Conservation (phyloP, 1,284 basidiomycete genomes). For the Termitomyces sp. region DNA sequence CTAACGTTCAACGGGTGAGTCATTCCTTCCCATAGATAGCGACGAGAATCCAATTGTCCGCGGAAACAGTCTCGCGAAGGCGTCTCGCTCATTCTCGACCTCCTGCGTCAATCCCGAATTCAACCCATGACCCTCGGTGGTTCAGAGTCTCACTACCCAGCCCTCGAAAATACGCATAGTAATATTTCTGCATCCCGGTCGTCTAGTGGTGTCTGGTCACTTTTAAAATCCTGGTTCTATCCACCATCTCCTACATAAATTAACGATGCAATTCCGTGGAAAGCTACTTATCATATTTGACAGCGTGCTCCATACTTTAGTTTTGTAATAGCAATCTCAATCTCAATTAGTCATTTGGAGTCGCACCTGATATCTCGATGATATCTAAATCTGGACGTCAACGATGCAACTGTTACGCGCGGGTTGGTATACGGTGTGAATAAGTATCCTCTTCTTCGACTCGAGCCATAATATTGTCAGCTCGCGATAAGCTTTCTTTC, state of each 20-base stretch:
- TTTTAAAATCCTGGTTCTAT: slow-evolving; percentile 29
- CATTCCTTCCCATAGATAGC: background rate
- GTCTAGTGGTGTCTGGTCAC: slow-evolving; percentile 26
- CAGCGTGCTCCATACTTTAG: background rate
- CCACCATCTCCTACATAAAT: slow-evolving; percentile 14
- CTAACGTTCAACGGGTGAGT: slow-evolving; percentile 69
- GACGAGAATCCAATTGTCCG: slow-evolving; percentile 2
- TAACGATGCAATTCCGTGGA: slow-evolving; percentile 1
- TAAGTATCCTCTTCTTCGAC: background rate
- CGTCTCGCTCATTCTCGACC: slow-evolving; percentile 65
- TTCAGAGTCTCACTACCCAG: slow-evolving; percentile 10
- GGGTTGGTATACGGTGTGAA: background rate
- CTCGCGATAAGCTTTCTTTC: background rate
- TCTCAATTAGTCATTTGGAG: background rate
- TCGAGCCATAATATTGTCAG: background rate
- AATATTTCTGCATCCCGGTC: slow-evolving; percentile 7
- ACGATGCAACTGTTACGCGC: background rate
- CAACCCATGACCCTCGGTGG: slow-evolving; percentile 60
- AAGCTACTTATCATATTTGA: slow-evolving; percentile 2
- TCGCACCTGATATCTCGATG: background rate
- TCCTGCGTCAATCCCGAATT: slow-evolving; percentile 70
- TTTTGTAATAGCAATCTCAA: slow-evolving; percentile 5
- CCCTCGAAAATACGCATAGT: slow-evolving; percentile 7
- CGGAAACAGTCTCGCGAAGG: slow-evolving; percentile 70
- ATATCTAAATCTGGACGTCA: slow-evolving; percentile 2